These are phyloP conservation scores for Alternaria triticina DNA, from an alignment of 2,329 filamentous ascomycete species.

Conservation along the genomic window DNA sequence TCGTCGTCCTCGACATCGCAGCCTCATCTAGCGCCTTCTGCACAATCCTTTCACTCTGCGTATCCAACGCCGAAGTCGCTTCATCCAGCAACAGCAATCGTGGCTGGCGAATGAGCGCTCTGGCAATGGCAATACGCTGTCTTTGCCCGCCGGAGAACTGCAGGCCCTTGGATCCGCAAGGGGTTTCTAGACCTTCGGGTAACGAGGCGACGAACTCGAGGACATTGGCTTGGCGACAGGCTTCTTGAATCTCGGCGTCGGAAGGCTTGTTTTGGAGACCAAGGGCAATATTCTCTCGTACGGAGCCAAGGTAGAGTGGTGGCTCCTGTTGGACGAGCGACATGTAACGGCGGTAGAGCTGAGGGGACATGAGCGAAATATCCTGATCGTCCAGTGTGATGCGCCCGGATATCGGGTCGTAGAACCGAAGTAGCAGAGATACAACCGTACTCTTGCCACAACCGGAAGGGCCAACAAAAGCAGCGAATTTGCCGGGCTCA, in stretches of 20 bases:
- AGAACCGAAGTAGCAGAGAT: constrained; percentile 87
- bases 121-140: constrained; percentile 76
- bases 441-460: constrained; percentile 94
- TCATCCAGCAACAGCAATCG: constrained; percentile 64
- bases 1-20: constrained; percentile 49
- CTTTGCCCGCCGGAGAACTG: constrained; percentile 76
- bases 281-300: constrained; percentile 76
- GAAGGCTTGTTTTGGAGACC: background rate
- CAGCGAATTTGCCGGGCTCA: constrained; percentile 38
- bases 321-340: constrained; percentile 91
- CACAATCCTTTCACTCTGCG: constrained; percentile 32
- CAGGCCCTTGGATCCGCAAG: constrained; percentile 55
- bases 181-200: constrained; percentile 36
- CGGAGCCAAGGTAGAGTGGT: constrained; percentile 86
- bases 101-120: constrained; percentile 69
- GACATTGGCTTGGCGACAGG: constrained; percentile 28
- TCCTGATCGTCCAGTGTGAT: constrained; percentile 78
- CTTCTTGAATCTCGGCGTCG: background rate
- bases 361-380: constrained; percentile 49
- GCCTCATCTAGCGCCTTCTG: constrained; percentile 59
- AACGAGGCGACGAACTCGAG: constrained; percentile 40
- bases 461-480: constrained; percentile 82
- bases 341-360: constrained; percentile 73
- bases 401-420: constrained; percentile 74
- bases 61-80: constrained; percentile 51